These are phyloP conservation scores for Eimeria maxima DNA, from an alignment of 169 alveolate species.

Conservation along the genomic window DNA sequence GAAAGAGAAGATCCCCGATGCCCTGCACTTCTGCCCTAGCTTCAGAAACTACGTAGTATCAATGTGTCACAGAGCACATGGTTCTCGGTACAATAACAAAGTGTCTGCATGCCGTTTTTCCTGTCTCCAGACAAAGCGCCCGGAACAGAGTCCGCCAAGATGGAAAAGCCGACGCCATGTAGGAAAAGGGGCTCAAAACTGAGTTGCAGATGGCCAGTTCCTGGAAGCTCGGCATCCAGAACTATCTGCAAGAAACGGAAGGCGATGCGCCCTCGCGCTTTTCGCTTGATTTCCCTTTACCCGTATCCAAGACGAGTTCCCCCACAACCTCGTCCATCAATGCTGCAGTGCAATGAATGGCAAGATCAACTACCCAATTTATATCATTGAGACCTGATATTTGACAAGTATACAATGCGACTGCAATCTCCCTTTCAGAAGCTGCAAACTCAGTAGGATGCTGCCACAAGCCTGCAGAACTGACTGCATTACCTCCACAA, in stretches of 20 bases:
- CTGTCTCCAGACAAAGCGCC: background rate
- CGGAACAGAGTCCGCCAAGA: background rate
- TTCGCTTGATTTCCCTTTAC: background rate
- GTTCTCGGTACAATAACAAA: background rate
- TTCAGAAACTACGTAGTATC: background rate
- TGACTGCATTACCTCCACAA: background rate
- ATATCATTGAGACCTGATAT: background rate
- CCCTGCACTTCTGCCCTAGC: background rate
- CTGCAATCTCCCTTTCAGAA: background rate
- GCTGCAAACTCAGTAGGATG: background rate
- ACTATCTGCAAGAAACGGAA: background rate
- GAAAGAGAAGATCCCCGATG: background rate
- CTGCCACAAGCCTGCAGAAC: conserved; percentile 8
- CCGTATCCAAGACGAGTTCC: background rate
- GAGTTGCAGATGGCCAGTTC: background rate
- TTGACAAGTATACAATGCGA: background rate
- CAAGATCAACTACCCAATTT: background rate
- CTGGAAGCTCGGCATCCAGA: background rate
- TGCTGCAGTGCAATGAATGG: background rate
- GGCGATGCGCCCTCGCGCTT: conserved; percentile 4
- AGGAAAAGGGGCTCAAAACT: background rate
- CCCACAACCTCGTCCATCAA: background rate
- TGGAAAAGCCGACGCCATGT: background rate
- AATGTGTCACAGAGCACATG: background rate
- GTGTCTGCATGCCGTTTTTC: background rate